These are phyloP conservation scores for Fusarium fracticaudum DNA, from an alignment of 2,329 filamentous ascomycete genomes.

Conservation along the genomic window DNA sequence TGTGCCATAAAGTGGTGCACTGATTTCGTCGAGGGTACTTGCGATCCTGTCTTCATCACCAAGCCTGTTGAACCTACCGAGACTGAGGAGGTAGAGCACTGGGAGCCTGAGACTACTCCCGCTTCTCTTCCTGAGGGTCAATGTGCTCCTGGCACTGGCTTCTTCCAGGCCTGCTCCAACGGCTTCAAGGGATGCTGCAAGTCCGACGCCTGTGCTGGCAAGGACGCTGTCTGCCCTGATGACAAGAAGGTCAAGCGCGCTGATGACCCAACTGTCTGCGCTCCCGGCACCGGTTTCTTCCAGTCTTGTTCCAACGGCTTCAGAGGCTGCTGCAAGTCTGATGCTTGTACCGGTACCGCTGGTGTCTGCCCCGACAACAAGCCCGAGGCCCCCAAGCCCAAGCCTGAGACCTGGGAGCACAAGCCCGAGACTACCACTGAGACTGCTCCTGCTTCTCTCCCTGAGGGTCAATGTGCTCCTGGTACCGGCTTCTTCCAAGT, in stretches of 20 bases:
- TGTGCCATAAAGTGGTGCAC: constrained; percentile 23
- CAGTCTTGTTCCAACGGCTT: constrained; percentile 23
- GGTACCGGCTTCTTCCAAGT: constrained; percentile 13
- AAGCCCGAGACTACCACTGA: not conserved
- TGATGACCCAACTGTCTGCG: not conserved
- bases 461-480: not conserved
- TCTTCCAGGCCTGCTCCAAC: constrained; percentile 11
- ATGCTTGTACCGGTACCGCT: constrained; percentile 3
- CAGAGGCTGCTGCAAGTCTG: constrained; percentile 25
- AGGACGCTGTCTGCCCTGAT: not conserved
- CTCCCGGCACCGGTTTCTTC: constrained; percentile 17
- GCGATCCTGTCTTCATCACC: constrained; percentile 16
- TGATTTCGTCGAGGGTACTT: constrained; percentile 18
- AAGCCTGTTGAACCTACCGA: not conserved
- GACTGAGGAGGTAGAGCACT: not conserved
- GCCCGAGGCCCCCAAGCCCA: not conserved
- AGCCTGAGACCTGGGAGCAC: not conserved
- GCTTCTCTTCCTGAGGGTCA: not conserved
- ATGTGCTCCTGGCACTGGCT: constrained; percentile 8
- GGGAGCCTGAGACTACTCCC: not conserved
- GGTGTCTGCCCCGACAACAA: not conserved
- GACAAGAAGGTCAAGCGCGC: not conserved
- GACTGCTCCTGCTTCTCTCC: not conserved
- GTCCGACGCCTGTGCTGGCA: constrained; percentile 1
- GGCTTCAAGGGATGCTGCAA: constrained; percentile 10